A percentile compares a stretch with the other conserved stretches of the same genome.
phyloP scores from a whole-genome alignment of 2,329 filamentous ascomycete genomes.

The Sporothrix protearum region DNA sequence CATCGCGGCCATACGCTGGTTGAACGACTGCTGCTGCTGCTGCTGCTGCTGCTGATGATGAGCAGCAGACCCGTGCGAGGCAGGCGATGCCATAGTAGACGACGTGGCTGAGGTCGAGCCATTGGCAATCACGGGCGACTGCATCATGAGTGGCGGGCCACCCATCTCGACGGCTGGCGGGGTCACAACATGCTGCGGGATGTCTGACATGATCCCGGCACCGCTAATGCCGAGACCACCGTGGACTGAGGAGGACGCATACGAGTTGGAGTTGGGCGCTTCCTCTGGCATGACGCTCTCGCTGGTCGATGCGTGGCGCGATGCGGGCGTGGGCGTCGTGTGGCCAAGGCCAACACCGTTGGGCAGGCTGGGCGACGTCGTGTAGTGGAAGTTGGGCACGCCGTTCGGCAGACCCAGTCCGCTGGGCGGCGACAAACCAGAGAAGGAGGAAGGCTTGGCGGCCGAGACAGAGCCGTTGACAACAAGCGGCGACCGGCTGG shows the following conservation, averaged over 20 bases:
- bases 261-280: slow-evolving; percentile 29
- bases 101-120: slow-evolving; percentile 37
- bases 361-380: not conserved
- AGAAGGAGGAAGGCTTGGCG: slow-evolving; percentile 27
- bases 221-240: slow-evolving; percentile 31
- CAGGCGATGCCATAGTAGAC: slow-evolving; percentile 15
- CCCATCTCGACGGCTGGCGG: slow-evolving; percentile 30
- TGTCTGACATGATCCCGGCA: slow-evolving; percentile 21
- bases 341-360: not conserved
- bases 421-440: slow-evolving; percentile 1
- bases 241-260: slow-evolving; percentile 35
- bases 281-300: slow-evolving; percentile 34
- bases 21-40: slow-evolving; percentile 32
- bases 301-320: slow-evolving; percentile 32
- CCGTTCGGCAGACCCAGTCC: not conserved
- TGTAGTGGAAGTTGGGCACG: slow-evolving; percentile 1
- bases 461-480: slow-evolving; percentile 38
- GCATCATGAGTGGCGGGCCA: slow-evolving; percentile 32
- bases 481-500: slow-evolving; percentile 27
- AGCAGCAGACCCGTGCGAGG: too few relatives aligned
- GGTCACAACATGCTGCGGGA: slow-evolving; percentile 26
- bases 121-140: slow-evolving; percentile 53
- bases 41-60: not conserved
- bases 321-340: slow-evolving; percentile 27
- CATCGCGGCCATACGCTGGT: slow-evolving; percentile 35